These are phyloP conservation scores for Hanseniaspora clermontiae DNA, from an alignment of 805 yeast species.

Conservation along the genomic window DNA sequence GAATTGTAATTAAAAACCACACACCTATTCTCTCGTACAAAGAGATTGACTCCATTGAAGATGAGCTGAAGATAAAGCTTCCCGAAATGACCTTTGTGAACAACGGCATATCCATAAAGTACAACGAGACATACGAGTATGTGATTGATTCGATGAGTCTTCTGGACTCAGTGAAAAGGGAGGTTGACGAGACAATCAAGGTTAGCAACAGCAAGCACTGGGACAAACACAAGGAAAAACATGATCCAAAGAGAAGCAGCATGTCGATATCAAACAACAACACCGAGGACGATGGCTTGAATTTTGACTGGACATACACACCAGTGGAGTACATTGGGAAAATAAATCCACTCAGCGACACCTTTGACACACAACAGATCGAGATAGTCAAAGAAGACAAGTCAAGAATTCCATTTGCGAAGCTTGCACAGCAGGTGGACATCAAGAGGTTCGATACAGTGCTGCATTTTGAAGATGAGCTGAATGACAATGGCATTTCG, in stretches of 20 bases:
- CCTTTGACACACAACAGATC: conserved; percentile 8
- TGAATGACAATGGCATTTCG: conserved; percentile 91
- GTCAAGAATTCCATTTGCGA: conserved; percentile 50
- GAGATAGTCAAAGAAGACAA: neutral
- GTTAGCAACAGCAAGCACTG: conserved; percentile 46
- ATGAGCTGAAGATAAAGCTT: conserved; percentile 54
- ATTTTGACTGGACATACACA: conserved; percentile 95
- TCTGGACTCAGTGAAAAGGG: conserved; percentile 39
- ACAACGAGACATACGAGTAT: conserved; percentile 20
- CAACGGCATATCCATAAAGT: conserved; percentile 46
- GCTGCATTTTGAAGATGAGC: conserved; percentile 82
- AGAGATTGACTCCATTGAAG: conserved; percentile 59
- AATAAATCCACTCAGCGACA: conserved; percentile 15
- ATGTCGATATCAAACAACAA: conserved; percentile 27
- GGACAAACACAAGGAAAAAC: conserved; percentile 23
- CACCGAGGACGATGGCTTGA: conserved; percentile 38
- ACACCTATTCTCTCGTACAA: conserved; percentile 16
- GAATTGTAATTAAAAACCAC: neutral
- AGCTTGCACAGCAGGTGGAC: conserved; percentile 63
- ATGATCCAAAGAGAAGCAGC: conserved; percentile 18
- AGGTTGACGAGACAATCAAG: conserved; percentile 49
- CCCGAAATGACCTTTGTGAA: conserved; percentile 98
- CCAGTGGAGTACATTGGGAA: conserved; percentile 59
- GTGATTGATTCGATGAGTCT: conserved; percentile 66
- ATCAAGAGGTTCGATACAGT: conserved; percentile 82